Base-by-base conservation (phyloP, 106 monocot species). In the Allium sativum region DNA sequence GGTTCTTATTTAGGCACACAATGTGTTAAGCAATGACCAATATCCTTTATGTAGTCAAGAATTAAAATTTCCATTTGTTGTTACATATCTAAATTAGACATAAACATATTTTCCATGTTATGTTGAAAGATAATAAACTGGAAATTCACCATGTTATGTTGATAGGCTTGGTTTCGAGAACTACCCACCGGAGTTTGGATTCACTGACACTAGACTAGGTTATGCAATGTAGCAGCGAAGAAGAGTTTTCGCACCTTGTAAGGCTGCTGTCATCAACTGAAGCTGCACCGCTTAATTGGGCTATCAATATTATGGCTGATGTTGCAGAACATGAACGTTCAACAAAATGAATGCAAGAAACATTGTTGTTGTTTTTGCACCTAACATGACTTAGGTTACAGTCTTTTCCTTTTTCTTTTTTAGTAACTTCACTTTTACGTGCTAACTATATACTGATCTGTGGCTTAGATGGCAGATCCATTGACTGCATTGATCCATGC, bases 361-460 rank as follows among this genome's bases (percentile, higher is more conserved):
- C 42, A 80, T 93, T 21, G 89, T 89, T 13, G 86, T 89, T 88
- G 93, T 93, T 62, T 93, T 93, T 61, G 89, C 93, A 14, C 93
- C 93, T 7, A 85, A 93, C 60, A 93, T 93, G 87, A 93, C 92
- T 70, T 78, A 94, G 85, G n/a, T n/a, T n/a, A n/a, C n/a, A n/a
- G n/a, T n/a, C n/a, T n/a, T n/a, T n/a, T n/a, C n/a, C n/a, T n/a
- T n/a, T n/a, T n/a, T n/a, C n/a, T n/a, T n/a, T n/a, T n/a, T n/a
- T n/a, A n/a, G n/a, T n/a, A n/a, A n/a, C n/a, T n/a, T n/a, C n/a
- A n/a, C n/a, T n/a, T n/a, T n/a, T n/a, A n/a, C n/a, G n/a, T n/a
- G n/a, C n/a, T n/a, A n/a, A n/a, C n/a, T n/a, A n/a, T n/a, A n/a
- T n/a, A n/a, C n/a, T n/a, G n/a, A n/a, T n/a, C n/a, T n/a, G n/a